Conservation (phyloP, 192 early-diverging fungal genomes). For the Mortierella alpina region DNA sequence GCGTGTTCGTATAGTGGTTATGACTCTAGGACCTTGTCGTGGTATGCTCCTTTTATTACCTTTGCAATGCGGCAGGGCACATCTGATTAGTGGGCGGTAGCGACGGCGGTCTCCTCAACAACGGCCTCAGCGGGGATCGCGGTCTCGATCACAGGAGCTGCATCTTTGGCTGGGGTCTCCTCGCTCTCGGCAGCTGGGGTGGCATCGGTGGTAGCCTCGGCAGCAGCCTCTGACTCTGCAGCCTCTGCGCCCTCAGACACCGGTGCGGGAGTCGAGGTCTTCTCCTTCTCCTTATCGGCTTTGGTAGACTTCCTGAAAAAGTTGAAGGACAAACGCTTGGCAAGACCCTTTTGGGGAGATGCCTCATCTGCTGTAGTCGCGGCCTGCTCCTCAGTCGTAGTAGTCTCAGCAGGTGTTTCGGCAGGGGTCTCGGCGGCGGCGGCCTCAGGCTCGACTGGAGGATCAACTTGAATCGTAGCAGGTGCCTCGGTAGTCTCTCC, state of each 20-base stretch:
- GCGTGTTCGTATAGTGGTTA: no score
- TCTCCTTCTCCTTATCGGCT: conserved; percentile 37
- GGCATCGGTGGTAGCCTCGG: conserved; percentile 3
- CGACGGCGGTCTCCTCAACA: conserved; percentile 24
- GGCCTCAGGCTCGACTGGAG: conserved; percentile 2
- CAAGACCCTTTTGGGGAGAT: conserved; percentile 9
- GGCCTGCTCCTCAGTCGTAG: background rate
- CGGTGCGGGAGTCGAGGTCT: conserved; percentile 6
- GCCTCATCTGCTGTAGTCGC: background rate
- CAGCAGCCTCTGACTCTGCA: conserved; percentile 1
- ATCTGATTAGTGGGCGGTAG: conserved; percentile 8
- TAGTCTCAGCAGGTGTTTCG: conserved; percentile 7
- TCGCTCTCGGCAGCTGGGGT: background rate
- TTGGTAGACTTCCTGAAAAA: conserved; percentile 40
- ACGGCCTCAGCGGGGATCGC: conserved; percentile 11
- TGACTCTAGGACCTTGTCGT: no score
- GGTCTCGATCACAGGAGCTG: conserved; percentile 11
- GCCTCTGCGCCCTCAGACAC: conserved; percentile 9
- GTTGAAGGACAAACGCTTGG: conserved; percentile 41
- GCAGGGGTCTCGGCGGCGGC: conserved; percentile 7
- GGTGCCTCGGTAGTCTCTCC: background rate
- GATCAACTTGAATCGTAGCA: background rate
- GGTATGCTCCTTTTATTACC: no score
- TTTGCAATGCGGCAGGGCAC: no score
- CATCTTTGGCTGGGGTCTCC: conserved; percentile 8